Evolutionary conservation across 2,329 filamentous ascomycete genomes (phyloP).

Genomic region (Colletotrichum eleusines): DNA sequence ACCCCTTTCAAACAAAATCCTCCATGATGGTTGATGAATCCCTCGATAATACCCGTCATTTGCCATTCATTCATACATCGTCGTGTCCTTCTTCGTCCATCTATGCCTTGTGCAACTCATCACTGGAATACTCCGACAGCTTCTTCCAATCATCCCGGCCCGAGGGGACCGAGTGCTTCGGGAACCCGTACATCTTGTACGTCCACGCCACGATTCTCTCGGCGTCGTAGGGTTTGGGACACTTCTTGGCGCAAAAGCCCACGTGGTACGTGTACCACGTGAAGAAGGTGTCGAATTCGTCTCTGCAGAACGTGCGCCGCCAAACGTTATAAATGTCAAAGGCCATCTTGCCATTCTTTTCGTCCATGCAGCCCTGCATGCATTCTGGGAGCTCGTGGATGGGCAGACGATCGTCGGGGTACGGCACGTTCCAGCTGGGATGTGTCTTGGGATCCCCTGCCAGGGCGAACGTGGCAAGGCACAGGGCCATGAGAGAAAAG

Average conservation of each 20-base stretch:
- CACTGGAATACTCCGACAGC: neutral
- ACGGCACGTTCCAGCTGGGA: neutral
- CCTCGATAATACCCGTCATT: too few species aligned
- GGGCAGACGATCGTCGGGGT: neutral
- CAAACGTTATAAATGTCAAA: neutral
- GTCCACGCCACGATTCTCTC: neutral
- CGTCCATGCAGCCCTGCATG: neutral
- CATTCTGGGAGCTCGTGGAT: neutral
- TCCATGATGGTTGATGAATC: too few species aligned
- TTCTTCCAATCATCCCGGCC: neutral
- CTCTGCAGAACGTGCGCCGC: neutral
- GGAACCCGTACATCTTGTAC: slow-evolving; percentile 1
- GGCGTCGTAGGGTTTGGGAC: neutral
- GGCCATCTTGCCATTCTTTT: neutral
- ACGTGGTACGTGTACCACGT: neutral
- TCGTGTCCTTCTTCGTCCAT: too few species aligned
- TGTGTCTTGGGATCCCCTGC: neutral
- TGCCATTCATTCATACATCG: too few species aligned
- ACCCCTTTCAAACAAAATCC: too few species aligned
- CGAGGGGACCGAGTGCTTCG: neutral
- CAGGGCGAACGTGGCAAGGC: neutral
- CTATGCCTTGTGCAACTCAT: too few species aligned
- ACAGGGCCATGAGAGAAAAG: neutral
- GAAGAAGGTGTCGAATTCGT: neutral
- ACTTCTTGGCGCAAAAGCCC: neutral